phyloP scores from a whole-genome alignment of 371 early-diverging fungal genomes.

The Syncephalastrum racemosum region DNA sequence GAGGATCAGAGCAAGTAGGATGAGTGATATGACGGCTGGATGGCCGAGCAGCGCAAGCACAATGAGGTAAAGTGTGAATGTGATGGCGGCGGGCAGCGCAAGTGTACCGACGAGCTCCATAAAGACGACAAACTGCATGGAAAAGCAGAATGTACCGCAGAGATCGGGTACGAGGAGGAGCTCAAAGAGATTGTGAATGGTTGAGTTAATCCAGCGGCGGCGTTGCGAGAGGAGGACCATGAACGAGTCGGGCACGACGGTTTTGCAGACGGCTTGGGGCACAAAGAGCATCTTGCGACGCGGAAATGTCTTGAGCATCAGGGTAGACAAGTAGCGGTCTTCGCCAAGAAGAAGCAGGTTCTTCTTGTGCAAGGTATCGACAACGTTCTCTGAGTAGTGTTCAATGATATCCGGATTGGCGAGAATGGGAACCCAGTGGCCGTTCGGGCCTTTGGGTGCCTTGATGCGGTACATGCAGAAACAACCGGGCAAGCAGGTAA shows the following conservation, averaged over 20 bases:
- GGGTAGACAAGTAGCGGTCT: constrained; percentile 92
- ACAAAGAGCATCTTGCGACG: constrained; percentile 90
- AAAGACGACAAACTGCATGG: constrained; percentile 98
- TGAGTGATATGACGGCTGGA: constrained; percentile 69
- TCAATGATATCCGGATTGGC: constrained; percentile 86
- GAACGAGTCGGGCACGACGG: constrained; percentile 93
- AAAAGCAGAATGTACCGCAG: constrained; percentile 97
- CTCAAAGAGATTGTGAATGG: constrained; percentile 96
- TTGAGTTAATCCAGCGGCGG: constrained; percentile 99
- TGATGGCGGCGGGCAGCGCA: constrained; percentile 93
- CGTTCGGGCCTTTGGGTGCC: constrained; percentile 70
- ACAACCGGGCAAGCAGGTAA: constrained; percentile 96
- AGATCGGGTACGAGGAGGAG: constrained; percentile 89
- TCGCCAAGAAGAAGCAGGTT: constrained; percentile 93
- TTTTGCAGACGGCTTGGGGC: constrained; percentile 89
- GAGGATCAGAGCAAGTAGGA: constrained; percentile 66
- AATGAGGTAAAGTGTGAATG: constrained; percentile 83
- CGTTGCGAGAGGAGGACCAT: constrained; percentile 93
- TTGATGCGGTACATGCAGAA: constrained; percentile 95
- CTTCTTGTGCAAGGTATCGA: constrained; percentile 94
- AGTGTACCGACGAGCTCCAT: constrained; percentile 96
- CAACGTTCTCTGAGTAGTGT: constrained; percentile 86
- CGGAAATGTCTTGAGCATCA: constrained; percentile 92
- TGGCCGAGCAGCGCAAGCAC: constrained; percentile 46
- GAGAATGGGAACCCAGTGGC: constrained; percentile 76